These are phyloP conservation scores for Clarireedia paspali DNA, from an alignment of 2,329 filamentous ascomycete genomes.

Conservation along the genomic window DNA sequence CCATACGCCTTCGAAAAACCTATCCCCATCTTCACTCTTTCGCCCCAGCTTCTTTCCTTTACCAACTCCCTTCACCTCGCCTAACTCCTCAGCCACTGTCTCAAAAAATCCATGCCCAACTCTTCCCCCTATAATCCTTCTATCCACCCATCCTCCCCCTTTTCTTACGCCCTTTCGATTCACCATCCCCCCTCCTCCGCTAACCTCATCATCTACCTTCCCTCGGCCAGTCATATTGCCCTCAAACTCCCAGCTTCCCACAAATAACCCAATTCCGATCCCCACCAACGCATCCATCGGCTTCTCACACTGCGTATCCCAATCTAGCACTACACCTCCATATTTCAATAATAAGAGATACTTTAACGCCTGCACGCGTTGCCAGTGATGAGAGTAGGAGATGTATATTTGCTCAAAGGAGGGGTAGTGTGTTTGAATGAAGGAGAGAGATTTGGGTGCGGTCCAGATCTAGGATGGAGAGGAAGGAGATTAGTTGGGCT, in stretches of 20 bases:
- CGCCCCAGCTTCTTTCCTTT: background rate
- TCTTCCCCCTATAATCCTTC: background rate
- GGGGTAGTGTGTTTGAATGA: background rate
- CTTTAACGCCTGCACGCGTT: background rate
- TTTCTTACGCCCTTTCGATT: too few species aligned
- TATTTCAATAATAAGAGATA: background rate
- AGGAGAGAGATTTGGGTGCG: background rate
- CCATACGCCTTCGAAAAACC: background rate
- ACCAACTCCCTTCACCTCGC: background rate
- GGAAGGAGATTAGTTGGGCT: background rate
- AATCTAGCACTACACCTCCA: background rate
- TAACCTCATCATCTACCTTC: background rate
- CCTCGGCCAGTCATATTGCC: too few species aligned
- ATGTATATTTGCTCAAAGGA: background rate
- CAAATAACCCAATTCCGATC: background rate
- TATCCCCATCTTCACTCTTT: background rate
- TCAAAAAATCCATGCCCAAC: background rate
- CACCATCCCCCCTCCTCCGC: background rate
- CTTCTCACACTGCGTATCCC: background rate
- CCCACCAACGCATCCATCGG: background rate
- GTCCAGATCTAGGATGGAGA: background rate
- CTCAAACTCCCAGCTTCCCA: background rate
- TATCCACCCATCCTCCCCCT: background rate
- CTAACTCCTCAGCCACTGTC: background rate
- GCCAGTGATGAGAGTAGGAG: background rate